Conservation (phyloP, 2,329 filamentous ascomycete genomes). For the Aspergillus vadensis region DNA sequence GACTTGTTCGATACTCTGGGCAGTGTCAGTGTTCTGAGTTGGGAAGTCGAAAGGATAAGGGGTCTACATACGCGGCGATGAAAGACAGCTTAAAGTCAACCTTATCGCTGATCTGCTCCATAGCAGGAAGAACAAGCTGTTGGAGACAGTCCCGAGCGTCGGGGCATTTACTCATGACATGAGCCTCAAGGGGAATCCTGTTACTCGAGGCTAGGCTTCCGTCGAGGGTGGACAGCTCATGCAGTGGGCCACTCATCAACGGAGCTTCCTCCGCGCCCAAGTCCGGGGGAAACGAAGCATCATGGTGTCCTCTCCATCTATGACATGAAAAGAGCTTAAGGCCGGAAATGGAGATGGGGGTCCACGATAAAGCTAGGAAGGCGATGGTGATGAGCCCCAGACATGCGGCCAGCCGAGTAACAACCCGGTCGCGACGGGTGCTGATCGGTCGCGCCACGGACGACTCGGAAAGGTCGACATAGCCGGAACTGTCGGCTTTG, state of each 20-base stretch:
- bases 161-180: conserved; percentile 97
- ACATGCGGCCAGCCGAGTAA: conserved; percentile 12
- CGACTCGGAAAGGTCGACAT: conserved; percentile 10
- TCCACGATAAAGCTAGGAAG: conserved; percentile 15
- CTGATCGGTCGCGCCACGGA: neutral
- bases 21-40: conserved; percentile 9
- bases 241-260: conserved; percentile 2
- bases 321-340: conserved; percentile 13
- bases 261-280: conserved; percentile 1
- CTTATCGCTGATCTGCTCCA: conserved; percentile 78
- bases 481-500: conserved; percentile 1
- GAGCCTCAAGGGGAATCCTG: conserved; percentile 78
- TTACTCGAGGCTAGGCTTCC: neutral
- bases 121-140: conserved; percentile 78
- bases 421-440: conserved; percentile 15
- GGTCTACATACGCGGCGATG: conserved; percentile 67
- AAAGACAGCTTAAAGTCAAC: conserved; percentile 90
- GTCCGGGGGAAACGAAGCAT: neutral
- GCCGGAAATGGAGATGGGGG: conserved; percentile 7
- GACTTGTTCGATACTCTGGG: conserved; percentile 66
- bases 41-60: neutral
- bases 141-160: conserved; percentile 83
- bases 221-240: neutral
- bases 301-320: neutral
- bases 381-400: conserved; percentile 15